Evolutionary conservation across 83 land plant genomes (phyloP), one percentile per base, ranked within the genome.

Genomic region (Larix sibirica): DNA sequence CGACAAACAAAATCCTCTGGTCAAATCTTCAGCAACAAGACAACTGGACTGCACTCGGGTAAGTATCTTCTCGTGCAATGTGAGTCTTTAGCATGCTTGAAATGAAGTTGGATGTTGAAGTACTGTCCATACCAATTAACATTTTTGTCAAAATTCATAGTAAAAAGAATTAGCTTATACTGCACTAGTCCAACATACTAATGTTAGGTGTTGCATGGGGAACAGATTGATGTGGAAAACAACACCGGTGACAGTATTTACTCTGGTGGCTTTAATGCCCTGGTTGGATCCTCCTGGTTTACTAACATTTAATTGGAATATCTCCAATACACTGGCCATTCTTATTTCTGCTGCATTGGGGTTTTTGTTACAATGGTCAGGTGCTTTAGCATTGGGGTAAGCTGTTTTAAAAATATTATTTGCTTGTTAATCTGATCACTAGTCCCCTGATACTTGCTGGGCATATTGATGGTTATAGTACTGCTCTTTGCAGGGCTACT

Each of bases 201-300:
- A 61, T 70, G 2, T 59, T 14, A 42, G 20, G 59, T 21, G 21
- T 28, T 38, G 77, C 28, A 47, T 79, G n/a, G 20, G 59, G 44
- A 83, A 26, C 88, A 93, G 96, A 85, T 84, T 93, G 78, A 93
- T 93, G 96, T 93, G 96, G 96, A 90, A 86, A 80, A 93, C 96
- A 4, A 93, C 94, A 2, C 96, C 96, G 13, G 56, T 93, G 33
- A 93, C 96, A 50, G 38, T 91, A 2, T 85, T 91, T 60, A 84
- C 89, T 60, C 84, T 93, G 80, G 65, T 93, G 47, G 87, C 86
- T 40, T 79, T 93, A 65, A 91, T 93, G 94, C 96, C 96, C 47
- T 93, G 93, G 90, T 79, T 93, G 64, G 96, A 93, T 70, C 96
- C 96, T 1, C 96, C 96, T 18, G 96, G 96, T 26, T 82, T 87